Percentiles rank a stretch among this genome's conserved stretches.
These are phyloP conservation scores for Hericium rajendrae DNA, from an alignment of 768 basidiomycete genomes.

Conservation along the genomic window DNA sequence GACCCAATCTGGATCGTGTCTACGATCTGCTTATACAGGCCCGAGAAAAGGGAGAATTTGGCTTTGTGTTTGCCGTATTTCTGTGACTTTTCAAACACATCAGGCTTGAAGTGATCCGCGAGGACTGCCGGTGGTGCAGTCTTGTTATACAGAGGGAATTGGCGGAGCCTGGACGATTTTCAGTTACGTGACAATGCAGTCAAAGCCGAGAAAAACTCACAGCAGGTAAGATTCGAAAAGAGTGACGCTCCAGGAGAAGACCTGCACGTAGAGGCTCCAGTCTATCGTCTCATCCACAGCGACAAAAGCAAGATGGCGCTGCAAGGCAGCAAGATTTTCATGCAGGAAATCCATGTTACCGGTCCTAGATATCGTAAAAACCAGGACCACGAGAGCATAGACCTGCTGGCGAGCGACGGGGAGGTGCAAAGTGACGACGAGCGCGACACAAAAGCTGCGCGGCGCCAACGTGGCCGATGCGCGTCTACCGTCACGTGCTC, in stretches of 20 bases:
- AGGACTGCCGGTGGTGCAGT: conserved; percentile 62
- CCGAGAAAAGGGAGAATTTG: conserved; percentile 64
- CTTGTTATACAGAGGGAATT: conserved; percentile 79
- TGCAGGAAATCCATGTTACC: conserved; percentile 10
- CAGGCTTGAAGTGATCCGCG: conserved; percentile 52
- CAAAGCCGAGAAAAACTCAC: conserved; percentile 36
- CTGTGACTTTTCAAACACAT: conserved; percentile 84
- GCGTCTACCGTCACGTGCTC: too few relatives aligned
- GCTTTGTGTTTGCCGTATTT: conserved; percentile 88
- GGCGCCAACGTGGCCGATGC: too few relatives aligned
- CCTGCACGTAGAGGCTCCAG: conserved; percentile 78
- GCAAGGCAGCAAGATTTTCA: conserved; percentile 26
- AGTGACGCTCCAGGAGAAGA: conserved; percentile 68
- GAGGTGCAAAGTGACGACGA: too few relatives aligned
- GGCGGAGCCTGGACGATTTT: conserved; percentile 41
- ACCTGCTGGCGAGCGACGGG: too few relatives aligned
- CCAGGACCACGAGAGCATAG: background rate
- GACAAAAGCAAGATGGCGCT: conserved; percentile 62
- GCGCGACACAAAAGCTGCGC: too few relatives aligned
- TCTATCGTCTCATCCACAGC: conserved; percentile 53
- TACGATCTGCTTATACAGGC: conserved; percentile 62
- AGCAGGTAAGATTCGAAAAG: conserved; percentile 81
- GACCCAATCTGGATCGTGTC: conserved; percentile 64
- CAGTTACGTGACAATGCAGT: background rate
- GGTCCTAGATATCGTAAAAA: background rate